Conservation (phyloP, 257 asterid genomes). For the Handroanthus guayacan region DNA sequence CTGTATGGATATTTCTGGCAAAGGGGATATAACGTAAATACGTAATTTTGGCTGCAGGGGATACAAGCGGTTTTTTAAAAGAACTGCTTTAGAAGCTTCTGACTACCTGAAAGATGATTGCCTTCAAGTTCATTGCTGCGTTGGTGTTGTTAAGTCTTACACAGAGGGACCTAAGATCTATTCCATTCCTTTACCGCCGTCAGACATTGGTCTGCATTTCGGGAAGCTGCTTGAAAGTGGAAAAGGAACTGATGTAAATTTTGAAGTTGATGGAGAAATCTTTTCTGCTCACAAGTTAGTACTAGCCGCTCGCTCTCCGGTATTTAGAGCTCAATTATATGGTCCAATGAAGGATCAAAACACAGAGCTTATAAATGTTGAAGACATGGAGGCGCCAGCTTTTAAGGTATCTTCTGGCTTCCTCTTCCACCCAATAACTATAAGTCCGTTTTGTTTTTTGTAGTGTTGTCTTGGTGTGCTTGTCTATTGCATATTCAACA, state of each 20-base stretch:
- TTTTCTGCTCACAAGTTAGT: conserved; percentile 88
- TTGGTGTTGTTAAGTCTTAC: conserved; percentile 90
- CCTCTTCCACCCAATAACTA: conserved; percentile 24
- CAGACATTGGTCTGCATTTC: conserved; percentile 86
- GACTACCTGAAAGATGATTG: conserved; percentile 89
- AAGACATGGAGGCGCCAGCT: conserved; percentile 90
- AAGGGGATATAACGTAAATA: conserved; percentile 2
- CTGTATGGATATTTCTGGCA: conserved; percentile 1
- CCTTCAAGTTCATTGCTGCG: conserved; percentile 87
- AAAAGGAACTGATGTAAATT: conserved; percentile 70
- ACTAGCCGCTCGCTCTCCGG: conserved; percentile 98
- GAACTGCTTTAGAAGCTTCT: conserved; percentile 79
- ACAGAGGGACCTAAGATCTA: conserved; percentile 88
- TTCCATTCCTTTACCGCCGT: conserved; percentile 72
- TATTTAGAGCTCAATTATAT: conserved; percentile 89
- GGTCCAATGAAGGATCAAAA: conserved; percentile 97
- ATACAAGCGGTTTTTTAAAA: conserved; percentile 80
- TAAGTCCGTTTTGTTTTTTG: conserved; percentile 5
- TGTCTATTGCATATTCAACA: not conserved
- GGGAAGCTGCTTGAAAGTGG: conserved; percentile 86
- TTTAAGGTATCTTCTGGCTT: conserved; percentile 65
- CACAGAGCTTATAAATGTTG: conserved; percentile 63
- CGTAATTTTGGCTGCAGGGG: conserved; percentile 70
- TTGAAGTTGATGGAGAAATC: conserved; percentile 75
- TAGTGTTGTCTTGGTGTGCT: not conserved